Evolutionary conservation across 306 rosid genomes (phyloP).

Genomic region (Cucumis melo): DNA sequence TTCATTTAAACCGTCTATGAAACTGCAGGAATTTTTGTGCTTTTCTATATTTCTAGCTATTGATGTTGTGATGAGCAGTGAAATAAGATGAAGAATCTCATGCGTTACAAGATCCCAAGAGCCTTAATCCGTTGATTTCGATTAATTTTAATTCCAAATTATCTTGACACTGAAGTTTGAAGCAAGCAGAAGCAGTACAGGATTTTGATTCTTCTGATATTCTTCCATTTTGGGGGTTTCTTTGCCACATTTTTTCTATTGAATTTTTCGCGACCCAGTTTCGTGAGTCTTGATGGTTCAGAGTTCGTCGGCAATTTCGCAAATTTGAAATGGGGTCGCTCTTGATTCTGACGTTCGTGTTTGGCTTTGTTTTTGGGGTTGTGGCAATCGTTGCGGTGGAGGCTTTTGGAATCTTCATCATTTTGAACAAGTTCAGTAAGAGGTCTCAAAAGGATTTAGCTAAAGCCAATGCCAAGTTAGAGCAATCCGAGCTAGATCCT

Average conservation of each 20-base stretch:
- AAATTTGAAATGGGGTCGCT: conserved; percentile 8
- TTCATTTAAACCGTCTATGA: not conserved
- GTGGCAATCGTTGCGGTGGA: conserved; percentile 38
- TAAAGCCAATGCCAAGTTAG: not conserved
- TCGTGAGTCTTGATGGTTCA: not conserved
- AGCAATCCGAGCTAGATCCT: conserved; percentile 22
- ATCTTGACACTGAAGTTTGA: not conserved
- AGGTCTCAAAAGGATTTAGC: conserved; percentile 20
- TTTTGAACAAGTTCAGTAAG: conserved; percentile 36
- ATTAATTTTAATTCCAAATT: not conserved
- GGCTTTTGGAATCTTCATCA: conserved; percentile 26
- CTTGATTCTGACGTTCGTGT: conserved; percentile 22
- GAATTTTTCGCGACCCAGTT: not conserved
- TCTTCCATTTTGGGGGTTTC: not conserved
- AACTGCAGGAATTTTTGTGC: not conserved
- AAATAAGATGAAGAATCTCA: not conserved
- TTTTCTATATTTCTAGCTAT: not conserved
- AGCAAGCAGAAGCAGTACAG: not conserved
- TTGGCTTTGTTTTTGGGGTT: conserved; percentile 64
- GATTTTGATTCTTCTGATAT: not conserved
- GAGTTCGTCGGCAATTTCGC: not conserved
- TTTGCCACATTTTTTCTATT: not conserved
- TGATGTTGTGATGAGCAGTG: not conserved
- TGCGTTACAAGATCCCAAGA: conserved; percentile 1
- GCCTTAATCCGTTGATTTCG: not conserved